Evolutionary conservation across 1,139 yeast species (phyloP).

Genomic region (Ogataea hybrid): DNA sequence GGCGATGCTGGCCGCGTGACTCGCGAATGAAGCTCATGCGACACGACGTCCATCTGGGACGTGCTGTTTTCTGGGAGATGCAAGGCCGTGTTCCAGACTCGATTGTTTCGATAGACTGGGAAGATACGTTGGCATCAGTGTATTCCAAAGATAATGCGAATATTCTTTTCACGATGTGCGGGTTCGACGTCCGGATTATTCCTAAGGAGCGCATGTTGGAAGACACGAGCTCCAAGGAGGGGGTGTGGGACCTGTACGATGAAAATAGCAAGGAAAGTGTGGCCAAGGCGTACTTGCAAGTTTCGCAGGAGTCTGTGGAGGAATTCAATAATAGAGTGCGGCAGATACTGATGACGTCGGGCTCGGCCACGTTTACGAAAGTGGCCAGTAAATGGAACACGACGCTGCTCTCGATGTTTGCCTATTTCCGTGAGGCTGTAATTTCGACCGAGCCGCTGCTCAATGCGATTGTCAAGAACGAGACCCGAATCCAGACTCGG

Average conservation of each 20-base stretch:
- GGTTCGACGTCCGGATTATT: conserved; percentile 86
- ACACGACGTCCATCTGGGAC: conserved; percentile 87
- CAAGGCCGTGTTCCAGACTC: conserved; percentile 76
- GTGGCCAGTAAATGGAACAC: conserved; percentile 97
- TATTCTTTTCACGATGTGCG: conserved; percentile 84
- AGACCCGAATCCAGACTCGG: conserved; percentile 89
- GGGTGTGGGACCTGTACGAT: conserved; percentile 87
- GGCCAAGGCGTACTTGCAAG: conserved; percentile 85
- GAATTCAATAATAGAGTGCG: conserved; percentile 81
- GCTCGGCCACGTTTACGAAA: conserved; percentile 92
- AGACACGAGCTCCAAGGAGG: conserved; percentile 56
- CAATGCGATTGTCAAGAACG: conserved; percentile 84
- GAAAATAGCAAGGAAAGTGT: conserved; percentile 78
- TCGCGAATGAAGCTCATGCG: conserved; percentile 87
- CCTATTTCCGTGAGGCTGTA: conserved; percentile 92
- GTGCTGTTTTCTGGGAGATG: conserved; percentile 92
- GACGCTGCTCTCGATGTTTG: conserved; percentile 78
- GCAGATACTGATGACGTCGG: conserved; percentile 92
- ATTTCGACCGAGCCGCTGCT: conserved; percentile 76
- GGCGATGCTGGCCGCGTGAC: conserved; percentile 94
- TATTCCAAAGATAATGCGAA: conserved; percentile 91
- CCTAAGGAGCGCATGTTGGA: conserved; percentile 65
- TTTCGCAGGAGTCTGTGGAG: conserved; percentile 75
- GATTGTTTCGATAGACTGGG: conserved; percentile 75
- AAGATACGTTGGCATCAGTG: conserved; percentile 78